These are phyloP conservation scores for Clarkia xantiana DNA, from an alignment of 345 rosid species.

Conservation along the genomic window DNA sequence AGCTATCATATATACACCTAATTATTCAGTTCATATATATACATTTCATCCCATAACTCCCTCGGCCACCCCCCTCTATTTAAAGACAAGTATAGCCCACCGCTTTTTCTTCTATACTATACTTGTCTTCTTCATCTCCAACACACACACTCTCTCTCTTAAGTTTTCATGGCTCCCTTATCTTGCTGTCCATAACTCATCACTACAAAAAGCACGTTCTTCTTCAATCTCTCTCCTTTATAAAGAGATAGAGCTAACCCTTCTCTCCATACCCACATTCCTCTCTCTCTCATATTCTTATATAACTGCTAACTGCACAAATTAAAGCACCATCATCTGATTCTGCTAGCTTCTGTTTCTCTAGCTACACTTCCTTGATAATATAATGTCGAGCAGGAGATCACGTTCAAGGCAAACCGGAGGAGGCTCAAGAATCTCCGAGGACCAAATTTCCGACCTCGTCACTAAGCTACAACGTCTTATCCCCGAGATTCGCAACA, in stretches of 20 bases:
- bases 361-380: conserved; percentile 9
- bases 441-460: conserved; percentile 79
- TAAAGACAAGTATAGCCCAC: conserved; percentile 31
- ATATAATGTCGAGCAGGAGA: conserved; percentile 88
- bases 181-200: conserved; percentile 7
- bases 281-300: conserved; percentile 5
- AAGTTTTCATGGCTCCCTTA: conserved; percentile 5
- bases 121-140: conserved; percentile 26
- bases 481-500: conserved; percentile 75
- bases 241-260: too few species aligned
- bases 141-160: background rate
- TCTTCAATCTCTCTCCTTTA: too few species aligned
- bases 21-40: too few species aligned
- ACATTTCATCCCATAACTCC: too few species aligned
- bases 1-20: too few species aligned
- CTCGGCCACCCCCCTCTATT: conserved; percentile 6
- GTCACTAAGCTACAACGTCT: conserved; percentile 71
- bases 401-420: conserved; percentile 61
- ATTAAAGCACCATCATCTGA: background rate
- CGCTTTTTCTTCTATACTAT: conserved; percentile 50
- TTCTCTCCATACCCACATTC: too few species aligned
- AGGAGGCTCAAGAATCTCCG: conserved; percentile 48
- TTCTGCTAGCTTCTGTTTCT: background rate
- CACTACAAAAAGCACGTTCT: background rate
- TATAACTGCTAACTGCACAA: too few species aligned